Evolutionary conservation across 2,329 filamentous ascomycete species (phyloP), one percentile per base, ranked within the genome.

Genomic region (Fusarium domesticum): DNA sequence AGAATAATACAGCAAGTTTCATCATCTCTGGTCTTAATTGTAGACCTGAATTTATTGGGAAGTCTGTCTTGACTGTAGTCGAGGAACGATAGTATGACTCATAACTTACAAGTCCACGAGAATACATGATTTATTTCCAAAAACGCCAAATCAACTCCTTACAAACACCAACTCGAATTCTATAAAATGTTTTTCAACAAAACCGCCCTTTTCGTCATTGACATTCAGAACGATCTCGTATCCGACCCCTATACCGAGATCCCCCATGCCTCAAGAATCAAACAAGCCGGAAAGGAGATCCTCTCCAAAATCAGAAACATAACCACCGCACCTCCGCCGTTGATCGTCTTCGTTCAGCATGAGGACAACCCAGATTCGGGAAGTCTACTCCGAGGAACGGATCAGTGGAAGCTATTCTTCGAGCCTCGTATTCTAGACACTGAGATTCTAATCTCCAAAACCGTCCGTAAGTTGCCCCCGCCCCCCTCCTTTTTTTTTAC

Each of bases 341-440:
- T 46, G 6, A 50, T 50, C 7, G 35, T 46, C 8, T 50, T 50
- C 32, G 46, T 50, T n/a, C 47, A 50, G 16, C 48, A 50, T 25
- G 48, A 49, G n/a, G 47, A 50, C 19, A 5, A 25, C 6, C 35
- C 48, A 6, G 35, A 50, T 12, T 25, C 20, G n/a, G 46, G 42
- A 7, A 20, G 35, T 7, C 17, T 50, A 14, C 32, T 50, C 6
- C 45, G 25, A 28, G 48, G 46, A 17, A 46, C 25, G 18, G 35
- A 45, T 3, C 18, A 42, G 6, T 50, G 46, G 46, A 23, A 39
- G 17, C 16, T 50, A 6, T 16, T 34, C 8, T 46, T 50, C 12
- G 38, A 46, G 7, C 39, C 48, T 6, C 19, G 16, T 10, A 31
- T 18, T 14, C 32, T 28, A 16, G 15, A 34, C 14, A 33, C 35